Evolutionary conservation across 2,329 filamentous ascomycete species (phyloP).

Genomic region (Sarocladium brachiariae): DNA sequence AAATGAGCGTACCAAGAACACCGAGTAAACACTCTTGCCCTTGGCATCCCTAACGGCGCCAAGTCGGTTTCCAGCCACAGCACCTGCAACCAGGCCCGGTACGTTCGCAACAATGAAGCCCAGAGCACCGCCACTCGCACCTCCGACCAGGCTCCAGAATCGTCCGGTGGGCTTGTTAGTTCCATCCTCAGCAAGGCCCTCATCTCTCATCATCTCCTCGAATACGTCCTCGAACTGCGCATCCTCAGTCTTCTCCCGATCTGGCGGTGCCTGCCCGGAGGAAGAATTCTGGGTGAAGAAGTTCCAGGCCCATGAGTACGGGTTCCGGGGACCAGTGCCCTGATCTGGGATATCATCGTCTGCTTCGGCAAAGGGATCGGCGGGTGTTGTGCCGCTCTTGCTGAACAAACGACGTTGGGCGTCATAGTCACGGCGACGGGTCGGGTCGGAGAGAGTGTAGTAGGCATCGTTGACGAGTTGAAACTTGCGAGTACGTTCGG

Average conservation of each 20-base stretch:
- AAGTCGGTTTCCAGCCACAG: conserved; percentile 86
- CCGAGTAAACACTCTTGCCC: conserved; percentile 91
- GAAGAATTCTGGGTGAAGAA: conserved; percentile 39
- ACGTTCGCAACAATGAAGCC: conserved; percentile 95
- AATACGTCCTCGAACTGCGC: conserved; percentile 85
- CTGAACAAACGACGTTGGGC: conserved; percentile 42
- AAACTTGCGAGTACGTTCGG: conserved; percentile 76
- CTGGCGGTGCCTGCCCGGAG: conserved; percentile 28
- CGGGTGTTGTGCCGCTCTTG: conserved; percentile 17
- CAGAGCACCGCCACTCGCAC: conserved; percentile 78
- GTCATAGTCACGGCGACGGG: conserved; percentile 78
- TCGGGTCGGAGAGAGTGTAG: conserved; percentile 77
- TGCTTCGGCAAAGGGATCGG: conserved; percentile 41
- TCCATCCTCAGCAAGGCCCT: conserved; percentile 70
- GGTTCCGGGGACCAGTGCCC: conserved; percentile 31
- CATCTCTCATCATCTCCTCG: conserved; percentile 82
- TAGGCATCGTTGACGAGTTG: conserved; percentile 91
- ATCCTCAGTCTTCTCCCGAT: conserved; percentile 51
- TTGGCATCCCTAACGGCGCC: conserved; percentile 83
- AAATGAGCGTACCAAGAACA: conserved; percentile 57
- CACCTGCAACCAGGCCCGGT: conserved; percentile 80
- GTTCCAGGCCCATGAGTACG: conserved; percentile 74
- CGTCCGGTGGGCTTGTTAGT: conserved; percentile 55
- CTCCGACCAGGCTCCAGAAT: conserved; percentile 85
- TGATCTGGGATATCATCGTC: conserved; percentile 35